Evolutionary conservation across 176 grass and related monocot species (phyloP), one percentile per base, ranked within the genome.

Genomic region (Avena sativa): DNA sequence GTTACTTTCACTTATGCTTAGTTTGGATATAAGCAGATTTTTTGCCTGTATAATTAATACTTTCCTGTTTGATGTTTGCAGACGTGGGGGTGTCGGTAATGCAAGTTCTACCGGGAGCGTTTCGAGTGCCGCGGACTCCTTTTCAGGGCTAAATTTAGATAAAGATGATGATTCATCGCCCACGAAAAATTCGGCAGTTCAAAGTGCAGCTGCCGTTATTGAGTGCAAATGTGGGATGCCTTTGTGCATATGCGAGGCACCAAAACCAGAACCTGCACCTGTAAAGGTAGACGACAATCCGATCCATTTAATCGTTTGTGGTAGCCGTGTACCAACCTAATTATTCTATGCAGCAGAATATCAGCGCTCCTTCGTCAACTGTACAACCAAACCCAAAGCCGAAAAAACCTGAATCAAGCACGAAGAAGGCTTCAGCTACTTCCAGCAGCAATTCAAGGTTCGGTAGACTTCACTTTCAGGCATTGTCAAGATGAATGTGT

Each of bases 221-320:
- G 94, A 97, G 72, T 99, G 97, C 87, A 99, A 94, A 79, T 99
- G 97, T 76, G 91, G 97, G 80, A 97, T 99, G 97, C 94, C 97
- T 89, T 88, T 99, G 83, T 99, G 97, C 75, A 99, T 99, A 89
- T 99, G 97, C 9, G 94, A 92, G 91, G 87, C 91, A 50, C 90
- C 92, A 30, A 97, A 93, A 78, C 89, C 86, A 16, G 92, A 95
- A 78, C 89, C 94, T 62, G 48, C 68, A 14, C 86, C 89, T 74
- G 49, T 89, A 26, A 92, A 86, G 89, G 97, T 99, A 84, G 40
- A 40, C 71, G 6, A 1, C 63, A 51, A 36, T 56, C 58, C 19
- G n/a, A 55, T 68, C 88, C 59, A 9, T 57, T 68, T 65, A 38
- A 73, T 58, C 7, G 25, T 43, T 49, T 46, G 10, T 8, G 6